Evolutionary conservation across 2,329 filamentous ascomycete species (phyloP), one percentile per base, ranked within the genome.

Genomic region (Xenoacremonium recifei): DNA sequence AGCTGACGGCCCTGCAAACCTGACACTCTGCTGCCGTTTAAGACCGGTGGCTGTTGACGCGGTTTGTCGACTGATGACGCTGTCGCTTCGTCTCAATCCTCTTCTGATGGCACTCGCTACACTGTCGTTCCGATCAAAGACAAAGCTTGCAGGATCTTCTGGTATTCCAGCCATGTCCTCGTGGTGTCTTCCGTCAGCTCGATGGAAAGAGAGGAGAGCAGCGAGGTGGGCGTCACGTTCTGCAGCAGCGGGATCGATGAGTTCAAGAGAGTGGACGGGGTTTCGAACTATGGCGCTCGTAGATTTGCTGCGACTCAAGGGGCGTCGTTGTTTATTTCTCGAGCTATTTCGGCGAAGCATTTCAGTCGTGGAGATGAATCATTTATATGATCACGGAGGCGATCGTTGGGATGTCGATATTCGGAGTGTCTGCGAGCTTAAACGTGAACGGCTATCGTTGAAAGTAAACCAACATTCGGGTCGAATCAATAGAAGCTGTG

Each of bases 201-300:
- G 70, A 6, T 67, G 60, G 56, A 79, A 87, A 2, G 84, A 84
- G 54, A 82, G 67, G 23, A 70, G 66, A 6, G 84, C 84, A 17
- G 84, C 83, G 29, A 76, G 72, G 29, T 80, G 75, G 6, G 84
- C 84, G 60, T 85, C 79, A 40, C 77, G 69, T 36, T 77, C 72
- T 3, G 77, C 76, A 4, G 65, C 60, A 10, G 61, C 63, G 2
- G 74, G 73, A 50, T 73, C 65, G 33, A 81, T 75, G 37, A 73
- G 66, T 37, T 76, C 68, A 16, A 77, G 61, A 1, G 50, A 45
- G 44, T 67, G 63, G 16, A 72, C 65, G 21, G 70, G 68, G 37
- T 69, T 69, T 21, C 49, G 48, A 7, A 32, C 35, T 11, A 70
- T 63, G 23, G 76, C 76, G 44, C 66, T 70, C n/a, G 69, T 69